phyloP scores from a whole-genome alignment of 148 eudicot genomes.

The Silene conica region DNA sequence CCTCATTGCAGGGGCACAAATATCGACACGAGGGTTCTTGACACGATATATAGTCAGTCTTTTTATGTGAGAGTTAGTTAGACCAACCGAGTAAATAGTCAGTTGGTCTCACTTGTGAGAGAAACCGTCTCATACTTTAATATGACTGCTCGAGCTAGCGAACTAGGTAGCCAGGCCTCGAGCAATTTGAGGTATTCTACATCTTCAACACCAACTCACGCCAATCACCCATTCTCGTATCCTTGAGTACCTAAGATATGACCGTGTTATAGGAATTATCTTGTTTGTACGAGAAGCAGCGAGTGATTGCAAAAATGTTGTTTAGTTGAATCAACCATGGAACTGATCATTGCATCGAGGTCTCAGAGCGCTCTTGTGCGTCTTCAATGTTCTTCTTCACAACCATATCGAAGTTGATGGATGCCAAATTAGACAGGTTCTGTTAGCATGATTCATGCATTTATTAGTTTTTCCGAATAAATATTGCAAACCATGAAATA shows the following conservation, averaged over 20 bases:
- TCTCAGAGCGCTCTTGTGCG: slow-evolving; percentile 38
- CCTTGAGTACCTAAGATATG: not conserved
- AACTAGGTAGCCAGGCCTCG: not conserved
- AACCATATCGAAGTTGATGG: slow-evolving; percentile 88
- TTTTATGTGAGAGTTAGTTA: no score
- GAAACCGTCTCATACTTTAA: not conserved
- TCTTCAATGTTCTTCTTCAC: slow-evolving; percentile 60
- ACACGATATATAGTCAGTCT: no score
- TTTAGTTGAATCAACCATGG: slow-evolving; percentile 3
- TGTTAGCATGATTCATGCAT: slow-evolving; percentile 28
- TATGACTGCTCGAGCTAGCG: no score
- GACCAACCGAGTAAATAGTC: not conserved
- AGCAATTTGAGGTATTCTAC: not conserved
- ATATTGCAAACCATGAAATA: not conserved
- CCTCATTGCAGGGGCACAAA: slow-evolving; percentile 10
- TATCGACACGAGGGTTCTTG: slow-evolving; percentile 10
- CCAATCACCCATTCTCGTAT: not conserved
- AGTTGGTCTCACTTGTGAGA: not conserved
- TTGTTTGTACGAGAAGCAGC: not conserved
- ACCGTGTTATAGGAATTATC: not conserved
- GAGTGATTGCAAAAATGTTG: slow-evolving; percentile 14
- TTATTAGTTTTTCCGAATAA: not conserved
- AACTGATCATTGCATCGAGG: slow-evolving; percentile 29
- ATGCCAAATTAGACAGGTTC: slow-evolving; percentile 96
- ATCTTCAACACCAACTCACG: not conserved